Conservation (phyloP, 2,329 filamentous ascomycete species). For the Arthrobotrys sinensis region DNA sequence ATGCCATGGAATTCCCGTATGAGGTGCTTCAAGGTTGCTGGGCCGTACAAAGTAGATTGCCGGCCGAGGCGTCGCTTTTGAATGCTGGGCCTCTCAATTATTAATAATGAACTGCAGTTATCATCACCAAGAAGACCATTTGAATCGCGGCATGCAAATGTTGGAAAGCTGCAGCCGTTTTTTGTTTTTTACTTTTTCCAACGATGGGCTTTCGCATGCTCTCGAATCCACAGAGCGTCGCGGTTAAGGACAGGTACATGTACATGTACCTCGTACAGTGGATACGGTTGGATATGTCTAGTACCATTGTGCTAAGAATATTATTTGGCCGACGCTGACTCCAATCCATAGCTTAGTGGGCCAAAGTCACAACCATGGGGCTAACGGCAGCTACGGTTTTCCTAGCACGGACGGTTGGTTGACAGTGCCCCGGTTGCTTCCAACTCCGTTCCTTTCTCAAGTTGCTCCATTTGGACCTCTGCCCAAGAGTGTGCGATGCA, state of each 20-base stretch:
- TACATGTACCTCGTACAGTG: conserved; percentile 44
- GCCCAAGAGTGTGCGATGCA: conserved; percentile 51
- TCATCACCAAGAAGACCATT: conserved; percentile 40
- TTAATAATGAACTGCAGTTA: conserved; percentile 54
- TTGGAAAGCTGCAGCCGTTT: conserved; percentile 54
- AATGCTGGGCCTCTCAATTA: conserved; percentile 39
- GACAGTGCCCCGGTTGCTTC: conserved; percentile 40
- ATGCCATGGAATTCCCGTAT: conserved; percentile 57
- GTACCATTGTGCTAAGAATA: conserved; percentile 9
- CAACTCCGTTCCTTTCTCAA: conserved; percentile 54
- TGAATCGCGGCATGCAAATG: conserved; percentile 51
- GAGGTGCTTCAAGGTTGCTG: conserved; percentile 31
- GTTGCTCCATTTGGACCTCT: conserved; percentile 38
- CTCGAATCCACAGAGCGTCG: conserved; percentile 31
- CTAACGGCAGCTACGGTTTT: conserved; percentile 44
- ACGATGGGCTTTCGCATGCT: conserved; percentile 34
- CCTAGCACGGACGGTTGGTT: conserved; percentile 58
- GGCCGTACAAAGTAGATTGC: conserved; percentile 45
- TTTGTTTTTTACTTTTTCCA: conserved; percentile 51
- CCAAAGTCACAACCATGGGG: conserved; percentile 39
- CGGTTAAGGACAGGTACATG: conserved; percentile 48
- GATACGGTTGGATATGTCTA: background rate
- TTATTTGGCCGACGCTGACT: conserved; percentile 10
- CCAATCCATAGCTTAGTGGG: conserved; percentile 31
- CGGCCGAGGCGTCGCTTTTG: conserved; percentile 40